These are phyloP conservation scores for Actinomucor elegans DNA, from an alignment of 371 early-diverging fungal species.

Conservation along the genomic window DNA sequence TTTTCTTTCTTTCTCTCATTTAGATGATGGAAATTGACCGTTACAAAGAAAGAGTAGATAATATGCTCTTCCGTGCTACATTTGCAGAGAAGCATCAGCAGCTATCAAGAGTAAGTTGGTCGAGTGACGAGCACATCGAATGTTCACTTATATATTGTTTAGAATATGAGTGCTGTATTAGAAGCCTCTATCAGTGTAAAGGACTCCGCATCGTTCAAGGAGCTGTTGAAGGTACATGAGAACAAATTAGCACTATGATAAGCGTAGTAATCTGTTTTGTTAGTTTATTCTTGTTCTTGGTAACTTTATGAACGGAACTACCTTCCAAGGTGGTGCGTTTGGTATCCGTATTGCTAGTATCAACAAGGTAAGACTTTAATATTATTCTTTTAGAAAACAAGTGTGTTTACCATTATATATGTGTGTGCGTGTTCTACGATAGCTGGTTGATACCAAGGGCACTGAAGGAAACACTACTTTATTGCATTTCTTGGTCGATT, in stretches of 20 bases:
- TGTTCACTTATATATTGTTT: neutral
- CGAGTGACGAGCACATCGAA: too few relatives aligned
- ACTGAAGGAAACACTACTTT: slow-evolving; percentile 71
- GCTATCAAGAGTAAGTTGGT: slow-evolving; percentile 55
- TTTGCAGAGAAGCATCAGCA: slow-evolving; percentile 74
- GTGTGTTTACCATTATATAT: too few relatives aligned
- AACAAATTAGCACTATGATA: too few relatives aligned
- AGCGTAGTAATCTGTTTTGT: too few relatives aligned
- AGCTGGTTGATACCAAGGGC: slow-evolving; percentile 85
- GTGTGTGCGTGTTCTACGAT: too few relatives aligned
- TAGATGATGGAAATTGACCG: slow-evolving; percentile 82
- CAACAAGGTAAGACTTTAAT: slow-evolving; percentile 61
- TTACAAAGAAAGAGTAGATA: slow-evolving; percentile 76
- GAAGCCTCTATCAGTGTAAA: slow-evolving; percentile 58
- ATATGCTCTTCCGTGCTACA: slow-evolving; percentile 74
- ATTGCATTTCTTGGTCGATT: slow-evolving; percentile 76
- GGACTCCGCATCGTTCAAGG: slow-evolving; percentile 52
- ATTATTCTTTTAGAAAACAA: too few relatives aligned
- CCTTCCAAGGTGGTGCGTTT: slow-evolving; percentile 88
- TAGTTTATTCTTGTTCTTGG: slow-evolving; percentile 84
- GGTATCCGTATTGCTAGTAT: slow-evolving; percentile 88
- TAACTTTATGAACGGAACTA: slow-evolving; percentile 90
- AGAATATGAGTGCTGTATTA: slow-evolving; percentile 52
- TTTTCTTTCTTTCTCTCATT: too few relatives aligned
- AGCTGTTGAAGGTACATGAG: slow-evolving; percentile 60